Evolutionary conservation across 305 asterid genomes (phyloP).

Genomic region (Caryopteris hybrid): DNA sequence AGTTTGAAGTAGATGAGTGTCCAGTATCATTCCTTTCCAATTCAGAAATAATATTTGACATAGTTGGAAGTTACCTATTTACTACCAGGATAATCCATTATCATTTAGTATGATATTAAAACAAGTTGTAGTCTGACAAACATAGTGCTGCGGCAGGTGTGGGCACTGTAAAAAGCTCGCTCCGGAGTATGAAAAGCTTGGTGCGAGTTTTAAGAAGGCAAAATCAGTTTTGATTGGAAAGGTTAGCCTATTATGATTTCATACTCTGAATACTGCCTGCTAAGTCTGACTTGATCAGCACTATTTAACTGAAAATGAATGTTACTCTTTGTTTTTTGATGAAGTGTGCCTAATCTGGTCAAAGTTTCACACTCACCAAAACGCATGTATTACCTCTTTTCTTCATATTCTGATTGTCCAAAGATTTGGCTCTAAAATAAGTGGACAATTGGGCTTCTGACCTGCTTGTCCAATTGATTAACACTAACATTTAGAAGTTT

Average conservation of each 20-base stretch:
- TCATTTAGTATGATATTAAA: not conserved
- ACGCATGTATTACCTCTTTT: not conserved
- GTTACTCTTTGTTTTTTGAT: not conserved
- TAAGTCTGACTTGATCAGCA: not conserved
- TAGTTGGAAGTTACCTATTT: not conserved
- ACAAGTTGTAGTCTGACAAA: not conserved
- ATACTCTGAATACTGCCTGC: not conserved
- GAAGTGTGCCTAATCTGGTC: not conserved
- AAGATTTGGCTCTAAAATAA: not conserved
- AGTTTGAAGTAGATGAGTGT: not conserved
- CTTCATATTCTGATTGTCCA: not conserved
- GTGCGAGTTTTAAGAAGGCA: conserved; percentile 83
- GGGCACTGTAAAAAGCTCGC: conserved; percentile 98
- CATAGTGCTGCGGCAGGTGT: conserved; percentile 47
- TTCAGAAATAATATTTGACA: not conserved
- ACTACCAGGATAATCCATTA: not conserved
- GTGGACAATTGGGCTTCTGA: not conserved
- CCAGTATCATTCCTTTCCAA: not conserved
- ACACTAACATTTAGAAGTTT: not conserved
- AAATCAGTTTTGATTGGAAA: conserved; percentile 83
- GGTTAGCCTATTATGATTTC: conserved; percentile 41
- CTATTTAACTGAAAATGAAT: not conserved
- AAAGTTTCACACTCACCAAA: not conserved
- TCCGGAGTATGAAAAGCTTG: conserved; percentile 87
- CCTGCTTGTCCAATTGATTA: not conserved